Percentiles rank a stretch among this genome's conserved stretches.
These are phyloP conservation scores for Pelagophyceae sp. DNA, from an alignment of 352 stramenopile species.

Conservation along the genomic window DNA sequence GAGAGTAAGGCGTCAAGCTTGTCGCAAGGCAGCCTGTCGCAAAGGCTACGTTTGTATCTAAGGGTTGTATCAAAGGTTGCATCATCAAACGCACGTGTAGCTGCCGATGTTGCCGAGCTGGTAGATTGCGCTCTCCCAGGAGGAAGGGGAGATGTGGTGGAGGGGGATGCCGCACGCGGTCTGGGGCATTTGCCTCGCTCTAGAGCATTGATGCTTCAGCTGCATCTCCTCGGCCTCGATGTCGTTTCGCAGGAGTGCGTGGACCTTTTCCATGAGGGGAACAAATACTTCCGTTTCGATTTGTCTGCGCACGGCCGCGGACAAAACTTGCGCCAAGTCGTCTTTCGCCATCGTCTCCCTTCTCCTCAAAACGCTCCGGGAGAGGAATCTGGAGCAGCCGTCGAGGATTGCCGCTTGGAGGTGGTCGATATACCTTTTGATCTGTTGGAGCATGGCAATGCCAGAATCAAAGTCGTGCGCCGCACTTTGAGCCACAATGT, in stretches of 20 bases:
- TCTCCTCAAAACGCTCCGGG: not conserved
- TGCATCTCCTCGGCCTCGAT: not conserved
- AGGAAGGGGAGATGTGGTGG: not conserved
- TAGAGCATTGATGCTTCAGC: not conserved
- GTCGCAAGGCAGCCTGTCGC: constrained; percentile 8
- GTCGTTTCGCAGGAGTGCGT: not conserved
- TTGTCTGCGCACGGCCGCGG: not conserved
- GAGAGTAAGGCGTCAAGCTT: constrained; percentile 11
- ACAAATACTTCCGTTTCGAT: constrained; percentile 17
- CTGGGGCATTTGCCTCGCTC: not conserved
- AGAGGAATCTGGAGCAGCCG: not conserved
- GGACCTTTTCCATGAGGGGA: constrained; percentile 3
- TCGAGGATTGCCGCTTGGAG: not conserved
- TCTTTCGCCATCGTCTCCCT: not conserved
- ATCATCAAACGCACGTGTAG: constrained; percentile 14
- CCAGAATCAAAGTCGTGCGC: not conserved
- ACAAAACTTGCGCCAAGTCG: not conserved
- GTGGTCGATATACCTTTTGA: not conserved
- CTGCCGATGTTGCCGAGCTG: not conserved
- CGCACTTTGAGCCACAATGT: not conserved
- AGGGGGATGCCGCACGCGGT: not conserved
- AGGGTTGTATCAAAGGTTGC: no score
- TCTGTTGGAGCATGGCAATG: not conserved
- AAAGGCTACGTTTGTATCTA: no score
- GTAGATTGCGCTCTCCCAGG: constrained; percentile 10